Percentiles rank a stretch among this genome's conserved stretches.
Evolutionary conservation across 1,284 basidiomycete species (phyloP).

Genomic region (Inonotus hispidus): DNA sequence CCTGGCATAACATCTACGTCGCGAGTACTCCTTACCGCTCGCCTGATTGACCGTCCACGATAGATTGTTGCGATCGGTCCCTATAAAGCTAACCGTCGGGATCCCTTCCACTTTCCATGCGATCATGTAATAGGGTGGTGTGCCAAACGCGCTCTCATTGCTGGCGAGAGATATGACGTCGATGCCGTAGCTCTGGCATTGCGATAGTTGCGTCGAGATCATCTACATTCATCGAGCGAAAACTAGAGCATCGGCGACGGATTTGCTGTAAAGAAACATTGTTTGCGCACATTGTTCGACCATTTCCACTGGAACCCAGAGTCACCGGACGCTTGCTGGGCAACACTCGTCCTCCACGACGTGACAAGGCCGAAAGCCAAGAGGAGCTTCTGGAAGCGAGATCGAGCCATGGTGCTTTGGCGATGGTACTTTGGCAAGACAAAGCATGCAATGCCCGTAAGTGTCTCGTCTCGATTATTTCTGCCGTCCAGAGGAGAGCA

Average conservation of each 20-base stretch:
- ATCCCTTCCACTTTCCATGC: conserved; percentile 38
- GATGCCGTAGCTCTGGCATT: conserved; percentile 8
- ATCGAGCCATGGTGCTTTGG: background rate
- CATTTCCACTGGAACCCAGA: conserved; percentile 6
- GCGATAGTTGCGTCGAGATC: conserved; percentile 6
- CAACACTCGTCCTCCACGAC: background rate
- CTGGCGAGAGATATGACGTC: background rate
- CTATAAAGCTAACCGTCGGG: conserved; percentile 37
- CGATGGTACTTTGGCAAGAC: background rate
- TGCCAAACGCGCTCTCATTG: conserved; percentile 23
- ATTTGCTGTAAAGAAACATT: background rate
- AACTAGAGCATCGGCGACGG: background rate
- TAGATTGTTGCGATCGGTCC: conserved; percentile 33
- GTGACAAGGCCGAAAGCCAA: background rate
- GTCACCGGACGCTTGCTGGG: background rate
- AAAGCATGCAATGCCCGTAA: background rate
- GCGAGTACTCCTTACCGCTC: conserved; percentile 30
- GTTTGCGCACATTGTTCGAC: background rate
- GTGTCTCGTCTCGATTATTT: background rate
- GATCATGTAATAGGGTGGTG: conserved; percentile 46
- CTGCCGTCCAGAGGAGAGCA: background rate
- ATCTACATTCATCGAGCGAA: background rate
- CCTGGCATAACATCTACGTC: too few species aligned
- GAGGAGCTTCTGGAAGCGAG: background rate
- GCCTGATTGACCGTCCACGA: conserved; percentile 40